A percentile compares a stretch with the other conserved stretches of the same genome.
phyloP scores from a whole-genome alignment of 805 yeast genomes.

The Martiniozyma abietophila region DNA sequence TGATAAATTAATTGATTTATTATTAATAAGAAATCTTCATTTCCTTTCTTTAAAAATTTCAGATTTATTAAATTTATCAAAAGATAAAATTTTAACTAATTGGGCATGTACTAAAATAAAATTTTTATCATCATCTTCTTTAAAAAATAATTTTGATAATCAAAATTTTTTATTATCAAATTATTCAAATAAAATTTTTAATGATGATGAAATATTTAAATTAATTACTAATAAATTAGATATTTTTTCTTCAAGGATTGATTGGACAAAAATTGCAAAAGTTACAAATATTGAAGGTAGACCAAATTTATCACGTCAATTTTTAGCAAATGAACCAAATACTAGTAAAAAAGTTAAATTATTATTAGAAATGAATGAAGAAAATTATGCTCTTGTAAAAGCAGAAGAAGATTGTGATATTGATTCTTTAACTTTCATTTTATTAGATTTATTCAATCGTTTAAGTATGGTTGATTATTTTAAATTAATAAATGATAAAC shows the following conservation, averaged over 20 bases:
- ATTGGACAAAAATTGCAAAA: constrained; percentile 51
- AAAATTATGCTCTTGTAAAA: constrained; percentile 57
- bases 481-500: constrained; percentile 44
- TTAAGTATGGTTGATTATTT: constrained; percentile 61
- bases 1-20: constrained; percentile 43
- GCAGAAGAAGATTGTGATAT: constrained; percentile 53
- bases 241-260: constrained; percentile 30
- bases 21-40: constrained; percentile 52
- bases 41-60: constrained; percentile 56
- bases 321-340: constrained; percentile 62
- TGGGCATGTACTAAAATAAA: constrained; percentile 78
- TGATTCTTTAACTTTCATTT: constrained; percentile 49
- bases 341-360: constrained; percentile 53
- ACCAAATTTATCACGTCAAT: constrained; percentile 48
- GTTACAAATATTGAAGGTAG: constrained; percentile 81
- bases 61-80: constrained; percentile 36
- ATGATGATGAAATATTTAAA: constrained; percentile 52
- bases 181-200: constrained; percentile 39
- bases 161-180: too few relatives aligned
- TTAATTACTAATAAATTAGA: constrained; percentile 39
- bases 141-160: too few relatives aligned
- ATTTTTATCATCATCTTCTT: too few relatives aligned
- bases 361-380: constrained; percentile 53
- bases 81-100: constrained; percentile 48
- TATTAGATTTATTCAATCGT: constrained; percentile 45